Conservation (phyloP, 2,329 filamentous ascomycete genomes). For the Aspergillus ibericus region DNA sequence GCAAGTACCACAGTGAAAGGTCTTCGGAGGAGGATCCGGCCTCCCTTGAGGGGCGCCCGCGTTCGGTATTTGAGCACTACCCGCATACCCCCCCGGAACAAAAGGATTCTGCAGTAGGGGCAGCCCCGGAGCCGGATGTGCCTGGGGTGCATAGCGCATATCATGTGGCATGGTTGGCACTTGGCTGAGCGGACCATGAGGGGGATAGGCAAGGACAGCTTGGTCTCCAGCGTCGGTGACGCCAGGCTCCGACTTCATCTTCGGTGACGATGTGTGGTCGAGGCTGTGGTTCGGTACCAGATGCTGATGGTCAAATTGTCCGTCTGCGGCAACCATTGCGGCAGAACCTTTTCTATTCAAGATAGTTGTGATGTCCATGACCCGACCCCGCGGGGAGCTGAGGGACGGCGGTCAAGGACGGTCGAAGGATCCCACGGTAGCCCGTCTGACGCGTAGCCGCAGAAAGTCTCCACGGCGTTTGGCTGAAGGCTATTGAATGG, state of each 20-base stretch:
- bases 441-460: slow-evolving; percentile 13
- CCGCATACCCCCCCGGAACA: slow-evolving; percentile 50
- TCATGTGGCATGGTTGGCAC: slow-evolving; percentile 54
- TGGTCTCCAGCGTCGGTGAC: slow-evolving; percentile 57
- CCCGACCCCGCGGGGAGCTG: slow-evolving; percentile 36
- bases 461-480: slow-evolving; percentile 18
- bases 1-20: slow-evolving; percentile 87
- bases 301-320: slow-evolving; percentile 48
- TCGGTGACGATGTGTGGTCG: slow-evolving; percentile 47
- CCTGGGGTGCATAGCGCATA: slow-evolving; percentile 56
- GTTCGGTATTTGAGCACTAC: slow-evolving; percentile 48
- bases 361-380: slow-evolving; percentile 56
- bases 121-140: slow-evolving; percentile 53
- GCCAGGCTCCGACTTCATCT: slow-evolving; percentile 60
- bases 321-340: slow-evolving; percentile 44
- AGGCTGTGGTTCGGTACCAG: slow-evolving; percentile 42
- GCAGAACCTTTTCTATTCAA: slow-evolving; percentile 52
- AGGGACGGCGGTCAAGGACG: slow-evolving; percentile 34
- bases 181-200: slow-evolving; percentile 54
- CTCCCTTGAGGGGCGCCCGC: slow-evolving; percentile 44
- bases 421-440: slow-evolving; percentile 22
- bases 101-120: slow-evolving; percentile 58
- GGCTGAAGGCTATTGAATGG: neutral
- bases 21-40: slow-evolving; percentile 62
- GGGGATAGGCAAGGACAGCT: slow-evolving; percentile 58